Percentiles rank a stretch among this genome's conserved stretches.
phyloP scores from a whole-genome alignment of 345 rosid species.

The Eucalyptus sideroxylon region DNA sequence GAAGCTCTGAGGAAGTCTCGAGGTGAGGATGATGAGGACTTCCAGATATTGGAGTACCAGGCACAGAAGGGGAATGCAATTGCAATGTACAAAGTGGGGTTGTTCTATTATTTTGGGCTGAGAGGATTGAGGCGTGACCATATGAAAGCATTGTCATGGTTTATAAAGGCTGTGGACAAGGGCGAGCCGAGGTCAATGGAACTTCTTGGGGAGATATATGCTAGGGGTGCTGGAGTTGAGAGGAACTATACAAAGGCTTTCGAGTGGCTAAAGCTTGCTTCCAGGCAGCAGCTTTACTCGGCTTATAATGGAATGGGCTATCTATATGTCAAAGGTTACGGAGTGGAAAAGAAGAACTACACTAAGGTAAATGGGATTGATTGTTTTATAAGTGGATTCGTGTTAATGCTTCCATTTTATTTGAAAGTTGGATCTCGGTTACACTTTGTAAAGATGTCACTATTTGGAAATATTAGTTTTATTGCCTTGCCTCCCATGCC shows the following conservation, averaged over 20 bases:
- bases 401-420: not conserved
- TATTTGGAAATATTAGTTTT: not conserved
- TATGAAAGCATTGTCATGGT: constrained; percentile 82
- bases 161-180: constrained; percentile 75
- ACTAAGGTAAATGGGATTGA: constrained; percentile 47
- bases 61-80: constrained; percentile 92
- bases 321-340: constrained; percentile 92
- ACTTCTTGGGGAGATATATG: constrained; percentile 95
- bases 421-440: not conserved
- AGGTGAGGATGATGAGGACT: constrained; percentile 99
- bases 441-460: not conserved
- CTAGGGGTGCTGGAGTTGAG: constrained; percentile 97
- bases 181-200: constrained; percentile 96
- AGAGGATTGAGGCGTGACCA: constrained; percentile 94
- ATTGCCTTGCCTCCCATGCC: not conserved
- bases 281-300: constrained; percentile 65
- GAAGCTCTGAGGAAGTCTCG: constrained; percentile 76
- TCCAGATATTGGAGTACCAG: constrained; percentile 91
- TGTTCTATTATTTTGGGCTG: constrained; percentile 90
- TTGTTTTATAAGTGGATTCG: not conserved
- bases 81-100: constrained; percentile 86
- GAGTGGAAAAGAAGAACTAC: constrained; percentile 90
- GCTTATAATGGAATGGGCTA: constrained; percentile 97
- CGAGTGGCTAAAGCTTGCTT: constrained; percentile 88
- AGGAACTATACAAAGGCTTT: constrained; percentile 91